Evolutionary conservation across 495 filamentous ascomycete genomes (phyloP).

Genomic region (Trichoderma reesei): DNA sequence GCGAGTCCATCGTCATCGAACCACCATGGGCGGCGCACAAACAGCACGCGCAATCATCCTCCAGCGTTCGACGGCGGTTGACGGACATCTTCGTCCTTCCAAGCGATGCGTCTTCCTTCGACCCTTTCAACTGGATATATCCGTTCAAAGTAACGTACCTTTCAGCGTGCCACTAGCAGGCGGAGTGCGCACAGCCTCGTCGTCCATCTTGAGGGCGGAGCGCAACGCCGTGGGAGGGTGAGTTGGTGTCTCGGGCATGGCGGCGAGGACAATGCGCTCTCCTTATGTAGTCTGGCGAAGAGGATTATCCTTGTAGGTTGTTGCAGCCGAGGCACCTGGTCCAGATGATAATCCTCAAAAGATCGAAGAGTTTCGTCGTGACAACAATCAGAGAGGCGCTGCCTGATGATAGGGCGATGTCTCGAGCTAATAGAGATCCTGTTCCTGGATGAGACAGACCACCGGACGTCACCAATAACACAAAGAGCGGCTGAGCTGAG

Average conservation of each 20-base stretch:
- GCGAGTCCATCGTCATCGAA: neutral
- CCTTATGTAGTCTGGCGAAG: neutral
- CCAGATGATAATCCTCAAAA: no score
- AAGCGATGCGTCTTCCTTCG: neutral
- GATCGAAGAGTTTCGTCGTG: neutral
- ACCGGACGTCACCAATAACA: neutral
- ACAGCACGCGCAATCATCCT: no score
- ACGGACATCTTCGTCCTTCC: neutral
- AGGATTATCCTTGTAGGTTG: no score
- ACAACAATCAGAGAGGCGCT: no score
- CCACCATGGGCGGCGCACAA: no score
- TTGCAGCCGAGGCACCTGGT: no score
- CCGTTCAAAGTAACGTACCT: slow-evolving; percentile 22
- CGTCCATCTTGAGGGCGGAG: slow-evolving; percentile 35
- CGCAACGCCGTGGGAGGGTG: slow-evolving; percentile 17
- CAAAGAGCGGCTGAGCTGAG: no score
- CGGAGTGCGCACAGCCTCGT: slow-evolving; percentile 28
- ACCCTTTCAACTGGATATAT: neutral
- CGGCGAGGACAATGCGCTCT: neutral
- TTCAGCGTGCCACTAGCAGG: slow-evolving; percentile 28
- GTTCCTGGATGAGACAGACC: no score
- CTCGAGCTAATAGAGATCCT: no score
- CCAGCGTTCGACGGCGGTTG: no score
- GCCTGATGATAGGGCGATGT: no score
- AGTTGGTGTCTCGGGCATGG: slow-evolving; percentile 9